phyloP scores from a whole-genome alignment of 441 rosid genomes.

The Erodium texanum region DNA sequence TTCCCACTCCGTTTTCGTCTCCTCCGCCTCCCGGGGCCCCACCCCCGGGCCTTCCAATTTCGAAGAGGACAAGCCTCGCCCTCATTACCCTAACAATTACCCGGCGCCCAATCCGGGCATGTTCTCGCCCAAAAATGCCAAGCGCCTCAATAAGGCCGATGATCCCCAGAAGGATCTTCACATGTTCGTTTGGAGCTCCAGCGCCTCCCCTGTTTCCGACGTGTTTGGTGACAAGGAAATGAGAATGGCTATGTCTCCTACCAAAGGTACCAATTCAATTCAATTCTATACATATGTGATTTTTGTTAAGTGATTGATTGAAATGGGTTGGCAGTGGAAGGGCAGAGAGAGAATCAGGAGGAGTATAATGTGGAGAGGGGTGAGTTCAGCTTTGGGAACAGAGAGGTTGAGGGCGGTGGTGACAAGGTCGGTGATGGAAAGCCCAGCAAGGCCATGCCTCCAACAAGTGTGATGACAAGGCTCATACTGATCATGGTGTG shows the following conservation, averaged over 20 bases:
- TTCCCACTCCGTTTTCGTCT: constrained; percentile 49
- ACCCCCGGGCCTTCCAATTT: constrained; percentile 75
- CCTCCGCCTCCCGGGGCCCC: constrained; percentile 61
- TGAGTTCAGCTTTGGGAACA: constrained; percentile 77
- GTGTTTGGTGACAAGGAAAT: constrained; percentile 78
- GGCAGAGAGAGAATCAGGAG: constrained; percentile 33
- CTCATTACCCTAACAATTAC: constrained; percentile 25
- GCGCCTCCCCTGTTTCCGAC: constrained; percentile 89
- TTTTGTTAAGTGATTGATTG: neutral
- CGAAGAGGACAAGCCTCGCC: constrained; percentile 42
- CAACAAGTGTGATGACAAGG: constrained; percentile 97
- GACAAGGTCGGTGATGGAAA: constrained; percentile 34
- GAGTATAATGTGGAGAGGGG: constrained; percentile 63
- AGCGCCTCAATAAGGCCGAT: too few relatives aligned
- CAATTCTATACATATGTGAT: neutral
- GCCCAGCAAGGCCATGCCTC: constrained; percentile 70
- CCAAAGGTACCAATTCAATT: constrained; percentile 35
- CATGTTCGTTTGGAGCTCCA: constrained; percentile 98
- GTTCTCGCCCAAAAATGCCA: constrained; percentile 51
- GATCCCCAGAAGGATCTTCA: constrained; percentile 59
- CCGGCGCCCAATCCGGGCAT: constrained; percentile 95
- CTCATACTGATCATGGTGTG: constrained; percentile 95
- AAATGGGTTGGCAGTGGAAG: constrained; percentile 25
- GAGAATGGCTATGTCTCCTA: constrained; percentile 66
- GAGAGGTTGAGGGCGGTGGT: constrained; percentile 29